Percentiles rank a stretch among this genome's conserved stretches.
Conservation (phyloP, 73 alveolate genomes). For the Tetrahymena borealis region DNA sequence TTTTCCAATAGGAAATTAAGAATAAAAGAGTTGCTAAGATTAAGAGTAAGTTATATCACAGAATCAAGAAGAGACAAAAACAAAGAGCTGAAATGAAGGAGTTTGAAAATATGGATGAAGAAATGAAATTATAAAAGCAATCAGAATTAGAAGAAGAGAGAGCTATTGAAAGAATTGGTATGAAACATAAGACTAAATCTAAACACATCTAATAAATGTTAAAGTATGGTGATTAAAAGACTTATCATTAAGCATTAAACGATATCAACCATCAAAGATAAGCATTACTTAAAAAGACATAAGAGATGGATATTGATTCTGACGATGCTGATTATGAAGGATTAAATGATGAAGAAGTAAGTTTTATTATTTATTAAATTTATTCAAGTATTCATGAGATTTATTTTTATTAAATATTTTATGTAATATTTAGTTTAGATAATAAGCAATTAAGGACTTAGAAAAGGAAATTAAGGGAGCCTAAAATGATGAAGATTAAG, state of each 20-base stretch:
- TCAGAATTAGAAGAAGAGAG: conserved; percentile 46
- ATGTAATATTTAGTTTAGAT: neutral
- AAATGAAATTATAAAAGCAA: conserved; percentile 53
- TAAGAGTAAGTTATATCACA: conserved; percentile 62
- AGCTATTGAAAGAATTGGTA: conserved; percentile 38
- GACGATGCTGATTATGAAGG: conserved; percentile 2
- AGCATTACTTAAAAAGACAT: conserved; percentile 28
- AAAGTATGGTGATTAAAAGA: conserved; percentile 31
- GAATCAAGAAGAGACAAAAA: conserved; percentile 56
- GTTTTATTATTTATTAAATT: neutral
- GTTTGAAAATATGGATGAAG: conserved; percentile 41
- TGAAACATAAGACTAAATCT: conserved; percentile 51
- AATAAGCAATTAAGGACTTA: conserved; percentile 40
- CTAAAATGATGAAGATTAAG: conserved; percentile 7
- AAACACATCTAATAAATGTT: conserved; percentile 45
- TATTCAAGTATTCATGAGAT: too few relatives aligned
- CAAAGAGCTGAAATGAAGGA: conserved; percentile 46
- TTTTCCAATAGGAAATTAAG: conserved; percentile 59
- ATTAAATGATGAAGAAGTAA: conserved; percentile 28
- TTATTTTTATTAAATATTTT: neutral
- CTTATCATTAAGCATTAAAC: conserved; percentile 28
- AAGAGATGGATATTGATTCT: conserved; percentile 6
- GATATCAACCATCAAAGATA: conserved; percentile 43
- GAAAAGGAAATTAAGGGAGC: conserved; percentile 41
- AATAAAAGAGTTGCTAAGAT: conserved; percentile 56